Base-by-base conservation (phyloP, 2,329 filamentous ascomycete species). In the Exophiala viscosa region DNA sequence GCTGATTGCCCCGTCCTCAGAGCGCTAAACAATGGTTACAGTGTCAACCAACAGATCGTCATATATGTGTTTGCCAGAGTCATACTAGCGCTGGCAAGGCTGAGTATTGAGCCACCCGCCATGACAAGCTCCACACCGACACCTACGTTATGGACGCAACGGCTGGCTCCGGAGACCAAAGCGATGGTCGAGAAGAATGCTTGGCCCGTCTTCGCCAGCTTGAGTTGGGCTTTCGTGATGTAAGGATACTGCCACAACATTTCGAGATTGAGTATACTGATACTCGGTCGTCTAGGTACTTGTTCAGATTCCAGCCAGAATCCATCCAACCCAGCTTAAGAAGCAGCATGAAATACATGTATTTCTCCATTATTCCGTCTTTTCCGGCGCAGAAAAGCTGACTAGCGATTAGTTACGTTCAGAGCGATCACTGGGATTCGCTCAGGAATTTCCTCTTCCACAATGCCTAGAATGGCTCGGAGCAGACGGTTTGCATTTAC, bases 321-420 rank as follows among this genome's bases (percentile, higher is more conserved):
- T 89, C 88, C 51, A 80, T 99, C 67, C 93, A 96, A 78, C 83
- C 85, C 55, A 96, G 91, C 70, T 73, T 99, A 77, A 82, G 90
- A 69, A 91, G 85, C 73, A 96, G 90, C 75, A 99, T 99, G 93
- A 88, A 83, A 64, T 99, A 99, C 67, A 96, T 99, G 77, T 99
- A 92, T 52, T 49, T 52, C 40, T 38, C 41, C 2, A 36, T 41
- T 33, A 2, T 28, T 28, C 23, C 23, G 23, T 7, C 23, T 28
- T 5, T 28, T 28, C 23, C 5, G 23, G 23, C 8, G 23, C 23
- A 28, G 23, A 28, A 5, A 5, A 28, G 23, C 23, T 28, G 23
- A 28, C 23, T 4, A 7, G 23, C 23, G 5, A 28, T 5, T 28
- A 28, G 23, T 28, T 28, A 28, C 23, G 23, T 28, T 28, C 23